A percentile compares a stretch with the other conserved stretches of the same genome.
phyloP scores from a whole-genome alignment of 495 filamentous ascomycete species.

The Lophium mytilinum region DNA sequence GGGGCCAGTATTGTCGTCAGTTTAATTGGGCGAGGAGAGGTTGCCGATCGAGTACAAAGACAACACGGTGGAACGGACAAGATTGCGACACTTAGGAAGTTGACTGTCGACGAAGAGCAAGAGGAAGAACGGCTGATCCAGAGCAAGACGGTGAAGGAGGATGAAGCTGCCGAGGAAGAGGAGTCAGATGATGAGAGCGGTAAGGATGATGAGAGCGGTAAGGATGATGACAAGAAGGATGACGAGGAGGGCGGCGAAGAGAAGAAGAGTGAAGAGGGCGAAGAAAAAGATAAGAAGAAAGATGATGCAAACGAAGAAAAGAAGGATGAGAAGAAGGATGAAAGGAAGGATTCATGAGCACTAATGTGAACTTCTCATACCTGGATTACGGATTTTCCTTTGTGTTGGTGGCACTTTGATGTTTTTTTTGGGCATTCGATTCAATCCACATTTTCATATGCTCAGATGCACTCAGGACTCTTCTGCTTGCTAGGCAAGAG shows the following conservation, averaged over 20 bases:
- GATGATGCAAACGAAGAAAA: no score
- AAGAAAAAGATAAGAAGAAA: no score
- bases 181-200: not conserved
- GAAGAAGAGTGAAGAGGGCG: no score
- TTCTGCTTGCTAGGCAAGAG: no score
- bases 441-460: no score
- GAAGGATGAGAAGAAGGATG: no score
- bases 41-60: constrained; percentile 50
- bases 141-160: not conserved
- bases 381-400: no score
- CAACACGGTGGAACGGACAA: constrained; percentile 49
- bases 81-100: constrained; percentile 34
- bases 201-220: not conserved
- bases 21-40: constrained; percentile 78
- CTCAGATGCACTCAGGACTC: no score
- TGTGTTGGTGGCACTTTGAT: no score
- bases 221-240: not conserved
- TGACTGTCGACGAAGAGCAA: constrained; percentile 3
- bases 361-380: no score
- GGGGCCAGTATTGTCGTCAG: constrained; percentile 79
- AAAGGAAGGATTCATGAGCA: no score
- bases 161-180: not conserved
- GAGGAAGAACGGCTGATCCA: constrained; percentile 9
- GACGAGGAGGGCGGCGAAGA: not conserved
- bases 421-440: no score